Evolutionary conservation across 495 filamentous ascomycete genomes (phyloP), one percentile per base, ranked within the genome.

Genomic region (Darksidea phi): DNA sequence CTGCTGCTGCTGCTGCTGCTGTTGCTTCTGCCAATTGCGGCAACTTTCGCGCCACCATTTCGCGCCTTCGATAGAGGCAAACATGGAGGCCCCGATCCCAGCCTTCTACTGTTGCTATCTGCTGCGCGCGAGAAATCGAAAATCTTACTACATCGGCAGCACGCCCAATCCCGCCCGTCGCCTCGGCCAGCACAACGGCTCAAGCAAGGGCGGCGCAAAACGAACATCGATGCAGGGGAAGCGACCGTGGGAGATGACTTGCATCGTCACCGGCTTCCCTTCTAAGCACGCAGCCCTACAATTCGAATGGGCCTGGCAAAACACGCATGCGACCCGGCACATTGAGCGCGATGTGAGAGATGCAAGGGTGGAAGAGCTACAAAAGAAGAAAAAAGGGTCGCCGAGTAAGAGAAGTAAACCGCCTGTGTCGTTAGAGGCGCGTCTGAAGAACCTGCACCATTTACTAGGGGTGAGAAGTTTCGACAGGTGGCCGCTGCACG

Each of bases 271-370:
- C 1, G 94, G 95, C 0, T 98, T 98, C 65, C 89, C 88, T 13
- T 91, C 86, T 54, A 84, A 86, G 64, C 83, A 90, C 18, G 90
- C 89, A 1, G 94, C 95, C 2, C 74, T 98, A 60, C 94, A 97
- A 69, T 98, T 98, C 67, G 94, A 98, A 81, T 97, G 93, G 93
- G 93, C 93, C 34, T 90, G 93, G 81, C 90, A 88, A 63, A 88
- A 97, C 70, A 80, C 89, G 0, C 85, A 91, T 65, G 68, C 83
- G 23, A 88, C 92, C 5, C 76, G 84, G 20, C 90, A 93, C 69
- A 86, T 95, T 59, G 78, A 84, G 34, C 80, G 52, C 1, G 53
- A 63, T n/a, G 25, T 58, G 17, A 21, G 61, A 4, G 54, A 59
- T 13, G 55, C 61, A 2, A 28, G 53, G 15, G 23, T 32, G 7